A percentile compares a stretch with the other conserved stretches of the same genome.
phyloP scores from a whole-genome alignment of 176 grass and related monocot genomes.

The Chrysopogon serrulatus region DNA sequence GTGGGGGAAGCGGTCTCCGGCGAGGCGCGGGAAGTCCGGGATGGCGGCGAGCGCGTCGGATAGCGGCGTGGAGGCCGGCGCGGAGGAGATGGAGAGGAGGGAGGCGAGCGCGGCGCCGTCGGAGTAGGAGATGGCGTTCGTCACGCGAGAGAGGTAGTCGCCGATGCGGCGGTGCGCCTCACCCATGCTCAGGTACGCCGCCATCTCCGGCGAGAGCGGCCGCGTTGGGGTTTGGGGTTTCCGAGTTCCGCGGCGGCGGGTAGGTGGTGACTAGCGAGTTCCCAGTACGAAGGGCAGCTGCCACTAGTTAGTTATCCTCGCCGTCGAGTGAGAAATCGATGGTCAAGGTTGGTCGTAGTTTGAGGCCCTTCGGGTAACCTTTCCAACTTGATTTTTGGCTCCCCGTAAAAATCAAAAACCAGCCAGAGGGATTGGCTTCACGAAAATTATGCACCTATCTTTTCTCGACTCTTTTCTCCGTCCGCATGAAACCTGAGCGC shows the following conservation, averaged over 20 bases:
- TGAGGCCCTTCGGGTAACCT: background rate
- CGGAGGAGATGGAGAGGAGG: conserved; percentile 58
- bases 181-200: conserved; percentile 73
- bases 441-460: too few species aligned
- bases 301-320: background rate
- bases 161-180: conserved; percentile 84
- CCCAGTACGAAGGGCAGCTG: too few species aligned
- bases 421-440: too few species aligned
- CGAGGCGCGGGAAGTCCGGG: conserved; percentile 56
- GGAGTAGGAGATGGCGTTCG: conserved; percentile 47
- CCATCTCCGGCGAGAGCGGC: conserved; percentile 39
- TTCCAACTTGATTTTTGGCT: too few species aligned
- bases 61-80: conserved; percentile 38
- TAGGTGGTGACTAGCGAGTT: background rate
- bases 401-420: too few species aligned
- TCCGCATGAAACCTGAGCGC: too few species aligned
- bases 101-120: conserved; percentile 40
- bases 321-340: conserved; percentile 18
- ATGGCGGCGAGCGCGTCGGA: conserved; percentile 69
- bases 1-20: conserved; percentile 49
- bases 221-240: background rate
- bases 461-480: too few species aligned
- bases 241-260: conserved; percentile 3
- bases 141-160: conserved; percentile 59
- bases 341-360: background rate